Percentiles rank a stretch among this genome's conserved stretches.
These are phyloP conservation scores for Setaria viridis DNA, from an alignment of 202 grass and related monocot species.

Conservation along the genomic window DNA sequence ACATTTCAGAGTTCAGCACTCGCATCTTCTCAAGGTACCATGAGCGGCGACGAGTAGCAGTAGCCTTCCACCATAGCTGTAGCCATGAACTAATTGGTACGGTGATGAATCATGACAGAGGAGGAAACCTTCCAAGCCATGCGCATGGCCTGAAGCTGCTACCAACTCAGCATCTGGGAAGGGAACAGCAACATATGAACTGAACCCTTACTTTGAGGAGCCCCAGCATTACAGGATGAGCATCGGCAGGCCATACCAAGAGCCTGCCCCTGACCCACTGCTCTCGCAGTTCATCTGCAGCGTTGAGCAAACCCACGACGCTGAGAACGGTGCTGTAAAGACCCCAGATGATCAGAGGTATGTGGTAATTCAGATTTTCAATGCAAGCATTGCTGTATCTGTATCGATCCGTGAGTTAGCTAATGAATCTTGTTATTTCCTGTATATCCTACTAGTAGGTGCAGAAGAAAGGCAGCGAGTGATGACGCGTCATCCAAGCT, in stretches of 20 bases:
- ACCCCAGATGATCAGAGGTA: slow-evolving; percentile 33
- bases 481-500: slow-evolving; percentile 43
- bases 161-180: slow-evolving; percentile 26
- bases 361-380: slow-evolving; percentile 29
- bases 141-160: slow-evolving; percentile 50
- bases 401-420: too few relatives aligned
- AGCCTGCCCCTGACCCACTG: slow-evolving; percentile 71
- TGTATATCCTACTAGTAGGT: not conserved
- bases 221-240: slow-evolving; percentile 40
- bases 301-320: slow-evolving; percentile 1
- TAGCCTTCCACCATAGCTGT: not conserved
- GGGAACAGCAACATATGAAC: slow-evolving; percentile 43
- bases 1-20: slow-evolving; percentile 78
- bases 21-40: slow-evolving; percentile 73
- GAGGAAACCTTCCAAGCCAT: slow-evolving; percentile 71
- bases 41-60: too few relatives aligned
- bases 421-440: too few relatives aligned
- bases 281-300: slow-evolving; percentile 79
- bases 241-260: slow-evolving; percentile 31
- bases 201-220: slow-evolving; percentile 49
- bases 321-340: not conserved
- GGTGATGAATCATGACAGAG: slow-evolving; percentile 53
- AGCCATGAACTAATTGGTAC: not conserved
- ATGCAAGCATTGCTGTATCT: too few relatives aligned
- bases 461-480: not conserved